A percentile compares a stretch with the other conserved stretches of the same genome.
Evolutionary conservation across 305 asterid genomes (phyloP).

Genomic region (Andrographis paniculata): DNA sequence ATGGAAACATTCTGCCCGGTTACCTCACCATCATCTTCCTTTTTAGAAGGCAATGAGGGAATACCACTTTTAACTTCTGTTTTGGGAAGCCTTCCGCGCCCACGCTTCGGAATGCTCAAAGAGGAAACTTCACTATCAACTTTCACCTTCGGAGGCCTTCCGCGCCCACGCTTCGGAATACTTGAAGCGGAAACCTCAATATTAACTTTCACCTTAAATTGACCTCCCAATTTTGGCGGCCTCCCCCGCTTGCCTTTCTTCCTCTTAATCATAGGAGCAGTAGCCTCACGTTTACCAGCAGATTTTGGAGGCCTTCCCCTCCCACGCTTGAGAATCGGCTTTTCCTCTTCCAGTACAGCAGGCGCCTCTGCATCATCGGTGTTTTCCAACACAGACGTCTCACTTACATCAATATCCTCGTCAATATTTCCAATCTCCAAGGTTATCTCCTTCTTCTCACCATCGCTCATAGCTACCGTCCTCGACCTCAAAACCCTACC

Average conservation of each 20-base stretch:
- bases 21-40: not conserved
- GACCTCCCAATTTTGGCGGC: constrained; percentile 8
- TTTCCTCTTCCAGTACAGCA: not conserved
- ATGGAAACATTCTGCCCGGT: constrained; percentile 13
- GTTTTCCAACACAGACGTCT: constrained; percentile 17
- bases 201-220: constrained; percentile 3
- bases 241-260: constrained; percentile 26
- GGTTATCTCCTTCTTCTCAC: constrained; percentile 32
- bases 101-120: not conserved
- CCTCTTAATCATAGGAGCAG: constrained; percentile 11
- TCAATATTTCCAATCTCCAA: constrained; percentile 27
- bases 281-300: not conserved
- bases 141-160: constrained; percentile 8
- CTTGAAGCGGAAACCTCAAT: constrained; percentile 11
- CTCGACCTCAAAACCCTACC: constrained; percentile 78
- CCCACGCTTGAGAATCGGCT: not conserved
- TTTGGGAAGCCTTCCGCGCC: constrained; percentile 31
- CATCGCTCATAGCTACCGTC: constrained; percentile 39
- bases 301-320: too few species aligned
- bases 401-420: constrained; percentile 21
- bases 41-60: constrained; percentile 12
- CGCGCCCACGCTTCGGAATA: constrained; percentile 1
- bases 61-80: constrained; percentile 13
- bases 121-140: constrained; percentile 1
- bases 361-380: constrained; percentile 12